A percentile compares a stretch with the other conserved stretches of the same genome.
phyloP scores from a whole-genome alignment of 2,329 filamentous ascomycete genomes.

The Monilinia vaccinii-corymbosi region DNA sequence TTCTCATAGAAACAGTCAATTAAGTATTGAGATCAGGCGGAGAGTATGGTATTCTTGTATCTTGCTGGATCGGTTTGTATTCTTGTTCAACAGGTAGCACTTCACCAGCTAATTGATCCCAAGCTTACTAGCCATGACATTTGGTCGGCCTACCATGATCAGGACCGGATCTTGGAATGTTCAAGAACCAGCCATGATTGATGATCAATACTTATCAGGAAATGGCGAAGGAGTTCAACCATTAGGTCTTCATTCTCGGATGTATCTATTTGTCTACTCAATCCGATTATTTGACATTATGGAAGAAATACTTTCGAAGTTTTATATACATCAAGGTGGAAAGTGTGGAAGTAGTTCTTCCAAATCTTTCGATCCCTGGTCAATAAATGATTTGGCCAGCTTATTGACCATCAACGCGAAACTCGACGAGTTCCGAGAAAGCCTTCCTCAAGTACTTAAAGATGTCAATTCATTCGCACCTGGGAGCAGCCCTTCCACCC shows the following conservation, averaged over 20 bases:
- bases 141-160: conserved; percentile 24
- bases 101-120: conserved; percentile 12
- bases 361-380: not conserved
- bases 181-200: conserved; percentile 18
- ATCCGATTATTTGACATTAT: conserved; percentile 17
- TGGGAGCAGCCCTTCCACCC: not conserved
- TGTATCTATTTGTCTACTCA: conserved; percentile 21
- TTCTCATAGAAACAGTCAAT: conserved; percentile 13
- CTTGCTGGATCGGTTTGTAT: conserved; percentile 23
- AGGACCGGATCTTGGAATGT: not conserved
- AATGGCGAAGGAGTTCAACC: conserved; percentile 22
- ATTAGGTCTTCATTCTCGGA: conserved; percentile 14
- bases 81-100: not conserved
- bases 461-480: not conserved
- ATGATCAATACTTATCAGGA: conserved; percentile 27
- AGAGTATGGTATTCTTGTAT: conserved; percentile 29
- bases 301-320: conserved; percentile 13
- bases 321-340: conserved; percentile 9
- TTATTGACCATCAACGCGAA: conserved; percentile 14
- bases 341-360: not conserved
- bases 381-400: conserved; percentile 3
- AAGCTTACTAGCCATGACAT: conserved; percentile 21
- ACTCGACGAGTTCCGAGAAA: conserved; percentile 13
- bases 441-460: conserved; percentile 12
- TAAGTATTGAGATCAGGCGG: conserved; percentile 26